A percentile compares a stretch with the other conserved stretches of the same genome.
Evolutionary conservation across 306 rosid species (phyloP).

Genomic region (Neltuma alba): DNA sequence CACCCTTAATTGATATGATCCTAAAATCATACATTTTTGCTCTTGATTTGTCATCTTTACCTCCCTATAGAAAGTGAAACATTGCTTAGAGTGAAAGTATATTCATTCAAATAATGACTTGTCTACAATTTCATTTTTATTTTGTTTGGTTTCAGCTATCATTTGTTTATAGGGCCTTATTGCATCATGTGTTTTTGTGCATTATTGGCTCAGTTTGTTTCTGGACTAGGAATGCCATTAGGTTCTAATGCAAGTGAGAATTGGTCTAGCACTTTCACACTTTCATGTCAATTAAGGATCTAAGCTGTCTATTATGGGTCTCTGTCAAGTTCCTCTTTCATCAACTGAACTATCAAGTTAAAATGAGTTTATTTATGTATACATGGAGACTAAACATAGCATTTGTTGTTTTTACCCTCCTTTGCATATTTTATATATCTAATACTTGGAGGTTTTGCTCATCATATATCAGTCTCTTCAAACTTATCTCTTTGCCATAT

Average conservation of each 20-base stretch:
- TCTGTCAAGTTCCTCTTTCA: slow-evolving; percentile 52
- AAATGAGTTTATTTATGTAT: too few relatives aligned
- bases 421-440: too few relatives aligned
- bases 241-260: slow-evolving; percentile 46
- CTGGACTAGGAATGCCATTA: slow-evolving; percentile 48
- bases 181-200: slow-evolving; percentile 30
- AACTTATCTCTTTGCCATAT: too few relatives aligned
- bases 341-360: slow-evolving; percentile 39
- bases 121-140: background rate
- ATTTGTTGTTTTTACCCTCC: too few relatives aligned
- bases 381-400: too few relatives aligned
- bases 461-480: too few relatives aligned
- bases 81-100: background rate
- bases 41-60: background rate
- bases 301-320: slow-evolving; percentile 75
- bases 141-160: background rate
- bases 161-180: slow-evolving; percentile 1
- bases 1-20: too few relatives aligned
- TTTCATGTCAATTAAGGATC: slow-evolving; percentile 67
- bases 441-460: too few relatives aligned
- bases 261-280: slow-evolving; percentile 69
- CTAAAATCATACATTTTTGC: background rate
- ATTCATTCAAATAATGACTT: background rate
- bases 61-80: background rate
- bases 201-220: slow-evolving; percentile 73